Evolutionary conservation across 2,329 filamentous ascomycete genomes (phyloP), one percentile per base, ranked within the genome.

Genomic region (Salinomyces thailandicus): DNA sequence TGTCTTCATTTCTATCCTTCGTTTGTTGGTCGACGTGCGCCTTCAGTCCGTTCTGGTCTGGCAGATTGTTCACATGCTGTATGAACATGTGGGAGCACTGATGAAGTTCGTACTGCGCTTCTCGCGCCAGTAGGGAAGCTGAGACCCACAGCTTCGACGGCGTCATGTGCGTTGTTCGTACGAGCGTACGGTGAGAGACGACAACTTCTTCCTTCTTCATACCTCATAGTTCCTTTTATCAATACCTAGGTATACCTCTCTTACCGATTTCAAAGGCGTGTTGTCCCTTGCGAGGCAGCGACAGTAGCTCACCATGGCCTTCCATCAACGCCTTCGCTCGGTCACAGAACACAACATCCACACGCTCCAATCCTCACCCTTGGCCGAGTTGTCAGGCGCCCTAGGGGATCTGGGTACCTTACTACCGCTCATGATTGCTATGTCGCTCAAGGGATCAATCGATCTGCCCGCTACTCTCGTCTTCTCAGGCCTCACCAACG

Each of bases 331-430:
- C 19, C 43, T 60, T 17, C 47, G 44, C 19, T 42, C 44, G 16
- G 42, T 57, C 31, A 44, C 45, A 15, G 24, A 45, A 19, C 55
- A 77, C 50, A 81, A 81, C 62, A 53, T 74, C 43, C 55, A 62
- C 16, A 77, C 71, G 9, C 61, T 81, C 41, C 67, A 62, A 42
- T 57, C 54, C 15, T 67, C 72, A 33, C 74, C 77, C 44, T 62
- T 81, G 12, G 61, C 81, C 33, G 89, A 96, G 64, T 75, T 96
- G 36, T 93, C 89, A 1, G 89, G 89, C 35, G 83, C 87, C 0
- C 71, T 85, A 2, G 89, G 89, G 44, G 89, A 95, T 56, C 71
- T 95, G 28, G 89, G 89, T 45, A 95, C 89, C 2, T 73, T 94
- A 18, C 73, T 94, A 8, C 89, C 87, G 32, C 75, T 95, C 37